Base-by-base conservation (phyloP, 257 asterid species). In the Plantago major region DNA sequence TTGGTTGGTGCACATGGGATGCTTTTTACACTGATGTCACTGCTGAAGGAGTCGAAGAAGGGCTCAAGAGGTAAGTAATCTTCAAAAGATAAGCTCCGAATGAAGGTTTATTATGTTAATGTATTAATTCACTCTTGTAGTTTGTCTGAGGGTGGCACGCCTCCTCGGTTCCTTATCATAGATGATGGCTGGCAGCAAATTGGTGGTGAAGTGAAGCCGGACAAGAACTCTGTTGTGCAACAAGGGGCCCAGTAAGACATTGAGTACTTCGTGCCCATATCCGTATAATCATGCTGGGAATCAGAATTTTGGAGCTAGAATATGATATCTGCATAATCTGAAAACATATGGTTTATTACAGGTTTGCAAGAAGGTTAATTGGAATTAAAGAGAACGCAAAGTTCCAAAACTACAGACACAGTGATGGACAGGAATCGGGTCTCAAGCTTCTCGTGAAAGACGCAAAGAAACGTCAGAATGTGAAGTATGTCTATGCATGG, bases 1-100 rank as follows among this genome's bases (percentile, higher is more conserved):
- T 92, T 62, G 99, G 99, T 55, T 92, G 99, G 99, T 92, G 99
- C 76, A 92, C 99, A 19, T 92, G 99, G 99, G 99, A 92, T 82
- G 99, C 99, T 67, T 92, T 33, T 92, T 92, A 92, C 81, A 92
- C 98, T 28, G 95, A 86, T 64, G 98, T 92, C 73, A 92, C 99
- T 28, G 97, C 97, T 18, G 99, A 92, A 76, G 97, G 97, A 9
- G 97, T 92, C 18, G 95, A 86, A 63, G 83, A 89, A 75, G 98
- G 97, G 63, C 87, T 92, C 17, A 84, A 66, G 61, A 92, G 96
- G 98, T 84, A 63, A 69, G 26, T 22, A 58, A 22, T 22, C 26
- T 67, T 12, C 52, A 14, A 22, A 40, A 44, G 58, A 13, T 61
- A 22, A 22, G 26, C 26, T 22, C 26, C 26, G 2, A 22, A 22